Conservation (phyloP, 2,329 filamentous ascomycete species). For the Colletotrichum plurivorum region DNA sequence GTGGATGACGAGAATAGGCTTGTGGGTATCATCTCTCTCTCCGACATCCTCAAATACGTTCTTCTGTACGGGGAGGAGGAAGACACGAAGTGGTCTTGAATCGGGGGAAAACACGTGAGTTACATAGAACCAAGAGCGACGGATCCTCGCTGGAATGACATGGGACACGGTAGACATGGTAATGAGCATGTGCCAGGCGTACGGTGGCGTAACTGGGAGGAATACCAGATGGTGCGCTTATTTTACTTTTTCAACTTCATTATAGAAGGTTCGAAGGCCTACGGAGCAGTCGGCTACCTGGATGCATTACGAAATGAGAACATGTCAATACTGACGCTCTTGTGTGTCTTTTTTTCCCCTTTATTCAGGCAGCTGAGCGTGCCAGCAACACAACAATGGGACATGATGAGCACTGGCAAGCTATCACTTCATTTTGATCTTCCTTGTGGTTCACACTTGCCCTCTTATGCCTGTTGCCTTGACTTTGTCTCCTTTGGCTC, state of each 20-base stretch:
- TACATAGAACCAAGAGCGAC: conserved; percentile 39
- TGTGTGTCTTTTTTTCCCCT: neutral
- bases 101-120: conserved; percentile 29
- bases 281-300: conserved; percentile 25
- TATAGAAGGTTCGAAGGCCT: conserved; percentile 35
- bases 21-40: conserved; percentile 91
- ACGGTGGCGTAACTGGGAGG: conserved; percentile 44
- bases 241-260: conserved; percentile 34
- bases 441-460: too few species aligned
- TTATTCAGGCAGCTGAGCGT: conserved; percentile 3
- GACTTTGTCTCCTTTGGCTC: too few species aligned
- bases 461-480: too few species aligned
- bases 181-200: conserved; percentile 51
- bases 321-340: conserved; percentile 18
- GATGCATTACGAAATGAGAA: conserved; percentile 40
- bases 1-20: conserved; percentile 91
- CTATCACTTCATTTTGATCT: too few species aligned
- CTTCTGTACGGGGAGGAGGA: conserved; percentile 83
- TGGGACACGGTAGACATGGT: conserved; percentile 39
- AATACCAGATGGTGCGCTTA: conserved; percentile 40
- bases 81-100: conserved; percentile 25
- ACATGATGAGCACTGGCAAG: too few species aligned
- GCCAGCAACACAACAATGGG: neutral
- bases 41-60: conserved; percentile 96
- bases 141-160: conserved; percentile 41